These are phyloP conservation scores for Eutrema yunnanense DNA, from an alignment of 345 rosid species.

Conservation along the genomic window DNA sequence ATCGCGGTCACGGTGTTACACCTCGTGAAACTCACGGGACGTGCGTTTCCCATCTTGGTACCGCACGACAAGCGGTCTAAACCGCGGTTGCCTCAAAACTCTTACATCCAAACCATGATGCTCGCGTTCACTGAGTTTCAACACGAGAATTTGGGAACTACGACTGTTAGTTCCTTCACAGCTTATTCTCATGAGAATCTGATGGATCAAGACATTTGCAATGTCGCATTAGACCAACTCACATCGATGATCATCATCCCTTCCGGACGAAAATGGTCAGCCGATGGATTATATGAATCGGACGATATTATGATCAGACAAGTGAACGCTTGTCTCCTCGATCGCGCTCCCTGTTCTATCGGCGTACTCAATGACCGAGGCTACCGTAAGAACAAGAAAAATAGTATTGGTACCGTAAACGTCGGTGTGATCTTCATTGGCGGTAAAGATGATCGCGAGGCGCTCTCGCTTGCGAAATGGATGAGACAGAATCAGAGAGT, in stretches of 20 bases:
- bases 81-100: background rate
- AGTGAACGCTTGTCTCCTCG: constrained; percentile 20
- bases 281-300: constrained; percentile 28
- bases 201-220: constrained; percentile 52
- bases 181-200: constrained; percentile 35
- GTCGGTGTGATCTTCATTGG: constrained; percentile 50
- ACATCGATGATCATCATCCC: constrained; percentile 44
- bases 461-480: constrained; percentile 38
- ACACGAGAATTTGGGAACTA: constrained; percentile 15
- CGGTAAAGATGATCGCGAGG: constrained; percentile 61
- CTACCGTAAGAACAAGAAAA: background rate
- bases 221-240: constrained; percentile 38
- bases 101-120: constrained; percentile 32
- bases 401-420: background rate
- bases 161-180: constrained; percentile 26
- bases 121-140: constrained; percentile 33
- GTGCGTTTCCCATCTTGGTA: constrained; percentile 40
- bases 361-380: constrained; percentile 23
- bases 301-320: constrained; percentile 22
- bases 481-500: constrained; percentile 34
- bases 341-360: constrained; percentile 27
- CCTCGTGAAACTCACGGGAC: constrained; percentile 45
- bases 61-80: constrained; percentile 35
- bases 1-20: constrained; percentile 40
- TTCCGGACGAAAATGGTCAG: constrained; percentile 41